Evolutionary conservation across 2,329 filamentous ascomycete species (phyloP).

Genomic region (Curvularia verruculosa): DNA sequence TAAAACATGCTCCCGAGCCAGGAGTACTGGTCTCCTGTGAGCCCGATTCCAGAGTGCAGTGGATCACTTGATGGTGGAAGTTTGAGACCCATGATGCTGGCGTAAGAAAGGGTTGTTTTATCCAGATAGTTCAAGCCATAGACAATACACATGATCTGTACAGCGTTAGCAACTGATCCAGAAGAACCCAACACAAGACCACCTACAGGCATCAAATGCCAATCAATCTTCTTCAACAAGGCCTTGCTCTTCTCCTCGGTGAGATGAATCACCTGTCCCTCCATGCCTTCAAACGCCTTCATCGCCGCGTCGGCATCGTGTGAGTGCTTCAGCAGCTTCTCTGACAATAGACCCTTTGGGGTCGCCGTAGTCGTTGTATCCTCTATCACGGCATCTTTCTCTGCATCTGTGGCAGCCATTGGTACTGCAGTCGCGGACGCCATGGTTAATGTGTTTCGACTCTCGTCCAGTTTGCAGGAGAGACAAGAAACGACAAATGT

Average conservation of each 20-base stretch:
- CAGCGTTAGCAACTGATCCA: not conserved
- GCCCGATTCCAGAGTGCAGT: constrained; percentile 49
- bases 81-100: constrained; percentile 58
- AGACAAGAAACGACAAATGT: not conserved
- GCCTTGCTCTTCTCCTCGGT: constrained; percentile 64
- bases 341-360: constrained; percentile 25
- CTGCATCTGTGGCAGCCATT: constrained; percentile 10
- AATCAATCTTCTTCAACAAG: constrained; percentile 67
- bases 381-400: constrained; percentile 25
- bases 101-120: constrained; percentile 63
- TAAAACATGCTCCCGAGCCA: constrained; percentile 61
- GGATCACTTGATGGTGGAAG: constrained; percentile 38
- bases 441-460: not conserved
- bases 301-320: constrained; percentile 67
- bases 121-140: constrained; percentile 68
- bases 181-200: not conserved
- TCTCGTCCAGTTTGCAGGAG: not conserved
- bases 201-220: constrained; percentile 62
- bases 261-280: constrained; percentile 60
- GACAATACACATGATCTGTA: constrained; percentile 59
- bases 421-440: constrained; percentile 4
- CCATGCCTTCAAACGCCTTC: constrained; percentile 59
- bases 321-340: constrained; percentile 54
- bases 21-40: constrained; percentile 59
- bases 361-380: constrained; percentile 9